Percentiles rank a stretch among this genome's conserved stretches.
Evolutionary conservation across 2,329 filamentous ascomycete species (phyloP).

Genomic region (Trichoderma gracile): DNA sequence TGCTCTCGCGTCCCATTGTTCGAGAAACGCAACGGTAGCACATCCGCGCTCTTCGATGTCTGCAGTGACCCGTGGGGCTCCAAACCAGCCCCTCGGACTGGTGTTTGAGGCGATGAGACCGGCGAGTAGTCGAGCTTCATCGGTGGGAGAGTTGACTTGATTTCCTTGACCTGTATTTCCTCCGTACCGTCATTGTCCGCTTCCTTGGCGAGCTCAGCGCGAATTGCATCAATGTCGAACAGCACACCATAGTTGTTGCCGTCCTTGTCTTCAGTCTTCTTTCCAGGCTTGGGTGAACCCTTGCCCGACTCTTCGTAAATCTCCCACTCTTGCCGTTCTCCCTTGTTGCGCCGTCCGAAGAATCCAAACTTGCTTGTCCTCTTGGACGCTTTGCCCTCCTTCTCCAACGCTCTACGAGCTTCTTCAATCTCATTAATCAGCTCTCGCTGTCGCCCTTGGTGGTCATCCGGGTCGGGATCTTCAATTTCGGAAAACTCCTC

Average conservation of each 20-base stretch:
- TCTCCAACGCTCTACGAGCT: constrained; percentile 81
- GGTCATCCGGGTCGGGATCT: constrained; percentile 93
- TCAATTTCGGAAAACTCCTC: constrained; percentile 97
- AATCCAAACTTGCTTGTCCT: constrained; percentile 65
- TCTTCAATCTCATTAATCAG: constrained; percentile 97
- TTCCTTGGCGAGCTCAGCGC: constrained; percentile 77
- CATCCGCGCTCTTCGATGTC: constrained; percentile 51
- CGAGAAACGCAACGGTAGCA: constrained; percentile 33
- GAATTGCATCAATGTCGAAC: constrained; percentile 94
- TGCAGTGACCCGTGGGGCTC: constrained; percentile 37
- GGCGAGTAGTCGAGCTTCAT: constrained; percentile 72
- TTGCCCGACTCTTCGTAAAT: constrained; percentile 75
- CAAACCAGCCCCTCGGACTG: constrained; percentile 30
- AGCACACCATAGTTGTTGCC: constrained; percentile 66
- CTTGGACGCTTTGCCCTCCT: constrained; percentile 65
- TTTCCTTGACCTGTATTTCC: constrained; percentile 68
- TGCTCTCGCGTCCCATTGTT: constrained; percentile 27
- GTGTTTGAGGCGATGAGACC: constrained; percentile 34
- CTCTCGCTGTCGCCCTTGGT: constrained; percentile 82
- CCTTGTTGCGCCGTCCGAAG: constrained; percentile 80
- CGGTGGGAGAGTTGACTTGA: constrained; percentile 84
- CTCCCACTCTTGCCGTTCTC: constrained; percentile 87
- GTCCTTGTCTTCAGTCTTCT: constrained; percentile 47
- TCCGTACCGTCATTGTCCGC: constrained; percentile 52
- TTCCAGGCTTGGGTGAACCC: constrained; percentile 35